Evolutionary conservation across 169 alveolate species (phyloP), one percentile per base, ranked within the genome.

Genomic region (Neospora caninum): DNA sequence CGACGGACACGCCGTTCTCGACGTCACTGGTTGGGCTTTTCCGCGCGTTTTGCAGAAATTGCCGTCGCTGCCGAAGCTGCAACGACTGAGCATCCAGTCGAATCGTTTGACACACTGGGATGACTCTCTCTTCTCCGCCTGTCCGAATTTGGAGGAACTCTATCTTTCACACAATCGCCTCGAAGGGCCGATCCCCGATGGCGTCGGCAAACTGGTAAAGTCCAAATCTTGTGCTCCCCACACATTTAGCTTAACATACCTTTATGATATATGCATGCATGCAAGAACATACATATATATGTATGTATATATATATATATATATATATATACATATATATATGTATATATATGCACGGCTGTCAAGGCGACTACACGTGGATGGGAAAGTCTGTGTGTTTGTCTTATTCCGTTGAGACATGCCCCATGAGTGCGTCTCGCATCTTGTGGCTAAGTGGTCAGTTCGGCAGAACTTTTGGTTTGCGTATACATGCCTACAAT

Each of bases 91-190:
- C 92, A 91, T 95, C 39, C 98, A 96, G 95, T 93, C 97, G 87
- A 96, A 96, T 88, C 96, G 98, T 43, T 49, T 96, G 42, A 88
- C 88, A 42, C 88, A 88, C 58, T 96, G 97, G 97, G 91, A 94
- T 29, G 88, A 43, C 4, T 45, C 41, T 54, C 88, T 96, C 80
- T 91, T 88, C 42, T 89, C 38, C 45, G 80, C 92, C n/a, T 91
- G 95, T 70, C 93, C 94, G 58, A 91, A 88, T 39, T 80, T 96
- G 49, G 45, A 94, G 88, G 97, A 96, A 82, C 91, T 96, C 29
- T 96, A 96, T 54, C 82, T 96, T 43, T 91, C 96, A 58, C 88
- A 96, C 92, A 96, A 96, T 86, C 93, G 82, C 39, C 94, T 96
- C 31, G 73, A 84, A 39, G 89, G 89, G 4, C 36, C n/a, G 0